phyloP scores from a whole-genome alignment of 768 basidiomycete species.

The Holtermannia corniformis region DNA sequence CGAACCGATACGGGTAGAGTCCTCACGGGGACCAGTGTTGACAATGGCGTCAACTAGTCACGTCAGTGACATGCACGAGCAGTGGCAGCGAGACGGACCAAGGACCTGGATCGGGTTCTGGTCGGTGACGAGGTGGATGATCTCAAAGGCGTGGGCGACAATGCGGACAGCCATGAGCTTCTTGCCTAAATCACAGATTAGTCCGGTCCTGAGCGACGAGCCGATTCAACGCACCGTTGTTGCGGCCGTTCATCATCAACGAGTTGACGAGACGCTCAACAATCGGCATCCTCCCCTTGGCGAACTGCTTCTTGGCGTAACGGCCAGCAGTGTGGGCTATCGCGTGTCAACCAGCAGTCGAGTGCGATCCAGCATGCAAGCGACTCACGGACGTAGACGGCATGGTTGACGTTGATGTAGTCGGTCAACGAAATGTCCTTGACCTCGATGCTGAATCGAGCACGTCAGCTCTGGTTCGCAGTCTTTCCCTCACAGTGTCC shows the following conservation, averaged over 20 bases:
- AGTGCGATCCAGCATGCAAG: slow-evolving; percentile 3
- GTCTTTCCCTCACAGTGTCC: too few species aligned
- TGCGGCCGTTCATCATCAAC: slow-evolving; percentile 99
- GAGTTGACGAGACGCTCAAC: slow-evolving; percentile 98
- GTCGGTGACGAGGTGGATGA: slow-evolving; percentile 99
- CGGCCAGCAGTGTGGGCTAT: slow-evolving; percentile 89
- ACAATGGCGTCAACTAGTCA: slow-evolving; percentile 99
- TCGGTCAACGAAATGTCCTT: slow-evolving; percentile 98
- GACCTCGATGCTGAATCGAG: slow-evolving; percentile 69
- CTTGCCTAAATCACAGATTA: slow-evolving; percentile 46
- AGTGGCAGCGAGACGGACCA: neutral
- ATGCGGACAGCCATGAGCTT: slow-evolving; percentile 98
- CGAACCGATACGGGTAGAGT: slow-evolving; percentile 98
- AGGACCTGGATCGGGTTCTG: slow-evolving; percentile 97
- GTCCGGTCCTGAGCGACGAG: too few species aligned
- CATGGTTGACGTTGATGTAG: slow-evolving; percentile 98
- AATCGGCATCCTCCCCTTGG: slow-evolving; percentile 99
- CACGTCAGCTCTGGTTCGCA: slow-evolving; percentile 3
- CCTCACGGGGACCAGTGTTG: slow-evolving; percentile 99
- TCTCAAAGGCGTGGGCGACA: slow-evolving; percentile 98
- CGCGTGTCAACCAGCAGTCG: neutral
- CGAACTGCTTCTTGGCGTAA: slow-evolving; percentile 99
- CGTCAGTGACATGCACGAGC: too few species aligned
- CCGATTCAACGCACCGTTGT: slow-evolving; percentile 58
- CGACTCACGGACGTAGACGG: slow-evolving; percentile 68